A percentile compares a stretch with the other conserved stretches of the same genome.
These are phyloP conservation scores for Pestalotiopsis sp. DNA, from an alignment of 2,329 filamentous ascomycete genomes.

Conservation along the genomic window DNA sequence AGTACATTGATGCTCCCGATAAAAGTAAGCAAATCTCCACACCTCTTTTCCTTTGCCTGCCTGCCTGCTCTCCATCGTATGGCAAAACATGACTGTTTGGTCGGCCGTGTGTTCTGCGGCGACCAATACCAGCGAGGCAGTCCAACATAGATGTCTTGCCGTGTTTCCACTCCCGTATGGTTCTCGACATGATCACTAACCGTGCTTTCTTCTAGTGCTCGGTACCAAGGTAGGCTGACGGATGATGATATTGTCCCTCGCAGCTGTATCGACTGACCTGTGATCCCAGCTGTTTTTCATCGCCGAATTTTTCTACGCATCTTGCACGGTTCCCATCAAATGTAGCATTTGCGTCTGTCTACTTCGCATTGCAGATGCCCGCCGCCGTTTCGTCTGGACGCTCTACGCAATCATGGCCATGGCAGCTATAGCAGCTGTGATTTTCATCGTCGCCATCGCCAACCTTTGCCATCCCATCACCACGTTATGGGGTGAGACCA, in stretches of 20 bases:
- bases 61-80: neutral
- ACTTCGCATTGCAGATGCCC: conserved; percentile 32
- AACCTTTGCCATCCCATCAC: conserved; percentile 35
- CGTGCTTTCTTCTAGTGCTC: conserved; percentile 8
- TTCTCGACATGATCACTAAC: neutral
- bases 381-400: conserved; percentile 28
- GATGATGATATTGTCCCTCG: neutral
- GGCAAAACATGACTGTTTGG: no score
- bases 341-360: conserved; percentile 32
- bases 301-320: conserved; percentile 41
- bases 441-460: conserved; percentile 30
- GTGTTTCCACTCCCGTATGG: no score
- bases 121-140: no score
- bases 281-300: conserved; percentile 35
- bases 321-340: conserved; percentile 29
- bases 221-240: conserved; percentile 23
- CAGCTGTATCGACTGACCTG: neutral
- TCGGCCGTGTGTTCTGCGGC: no score
- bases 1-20: conserved; percentile 14
- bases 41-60: neutral
- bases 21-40: conserved; percentile 15
- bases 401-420: conserved; percentile 28
- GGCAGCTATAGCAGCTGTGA: conserved; percentile 22
- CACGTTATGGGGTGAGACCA: conserved; percentile 31
- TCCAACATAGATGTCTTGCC: no score